These are phyloP conservation scores for Chalciporus chontae DNA, from an alignment of 768 basidiomycete species.

Conservation along the genomic window DNA sequence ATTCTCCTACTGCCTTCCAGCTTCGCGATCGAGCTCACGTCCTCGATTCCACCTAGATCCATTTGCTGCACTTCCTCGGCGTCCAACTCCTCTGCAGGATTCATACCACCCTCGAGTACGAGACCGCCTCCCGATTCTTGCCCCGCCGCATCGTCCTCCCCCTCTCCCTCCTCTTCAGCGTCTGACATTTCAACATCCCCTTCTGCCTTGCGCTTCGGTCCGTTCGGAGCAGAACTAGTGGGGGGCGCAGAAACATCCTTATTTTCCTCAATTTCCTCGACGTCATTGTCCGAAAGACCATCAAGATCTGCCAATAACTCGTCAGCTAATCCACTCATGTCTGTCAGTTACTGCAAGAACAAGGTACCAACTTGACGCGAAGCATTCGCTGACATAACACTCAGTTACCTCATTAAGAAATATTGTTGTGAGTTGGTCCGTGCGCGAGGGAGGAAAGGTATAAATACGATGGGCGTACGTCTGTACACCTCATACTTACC, in stretches of 20 bases:
- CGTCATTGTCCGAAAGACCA: slow-evolving; percentile 69
- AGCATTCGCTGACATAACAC: not conserved
- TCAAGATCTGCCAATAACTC: slow-evolving; percentile 92
- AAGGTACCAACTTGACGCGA: not conserved
- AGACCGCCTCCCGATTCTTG: slow-evolving; percentile 49
- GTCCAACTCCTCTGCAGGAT: slow-evolving; percentile 95
- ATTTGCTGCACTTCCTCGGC: slow-evolving; percentile 91
- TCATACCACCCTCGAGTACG: slow-evolving; percentile 81
- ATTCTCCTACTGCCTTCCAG: slow-evolving; percentile 85
- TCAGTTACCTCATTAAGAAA: slow-evolving; percentile 12
- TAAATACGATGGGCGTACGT: slow-evolving; percentile 5
- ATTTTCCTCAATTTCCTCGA: slow-evolving; percentile 45
- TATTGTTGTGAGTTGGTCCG: slow-evolving; percentile 10
- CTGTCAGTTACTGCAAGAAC: not conserved
- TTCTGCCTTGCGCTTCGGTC: slow-evolving; percentile 64
- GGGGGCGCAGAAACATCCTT: slow-evolving; percentile 24
- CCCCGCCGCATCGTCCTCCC: slow-evolving; percentile 36
- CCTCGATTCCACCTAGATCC: slow-evolving; percentile 82
- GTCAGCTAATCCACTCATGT: slow-evolving; percentile 85
- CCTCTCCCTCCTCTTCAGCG: slow-evolving; percentile 42
- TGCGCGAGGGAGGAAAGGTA: slow-evolving; percentile 2
- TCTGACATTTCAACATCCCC: slow-evolving; percentile 55
- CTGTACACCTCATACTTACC: slow-evolving; percentile 49
- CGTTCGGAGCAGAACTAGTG: slow-evolving; percentile 22
- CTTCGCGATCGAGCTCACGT: slow-evolving; percentile 86